Evolutionary conservation across 2,329 filamentous ascomycete genomes (phyloP), one percentile per base, ranked within the genome.

Genomic region (Penicillium sp.): DNA sequence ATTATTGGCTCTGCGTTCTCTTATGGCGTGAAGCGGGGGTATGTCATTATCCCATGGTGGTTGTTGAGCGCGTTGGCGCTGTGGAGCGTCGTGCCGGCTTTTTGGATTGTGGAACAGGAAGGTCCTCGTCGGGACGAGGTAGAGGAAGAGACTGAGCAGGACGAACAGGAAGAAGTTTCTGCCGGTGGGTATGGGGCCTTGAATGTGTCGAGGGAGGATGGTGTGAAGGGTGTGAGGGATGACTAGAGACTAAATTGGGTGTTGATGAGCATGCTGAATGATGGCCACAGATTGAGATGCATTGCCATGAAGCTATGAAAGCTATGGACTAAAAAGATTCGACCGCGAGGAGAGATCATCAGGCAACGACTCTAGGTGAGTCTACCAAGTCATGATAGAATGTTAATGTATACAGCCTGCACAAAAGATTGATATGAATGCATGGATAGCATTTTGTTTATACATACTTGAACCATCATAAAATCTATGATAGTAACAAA

Each of bases 11-110:
- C 80, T 1, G 79, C 86, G 0, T 97, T 96, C 68, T 88, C 85
- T 0, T 85, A 84, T 75, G 93, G 93, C 1, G 85, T 91, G 1
- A 84, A 89, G 65, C 77, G 81, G 27, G 90, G 90, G 0, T 93
- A 90, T 68, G 81, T 94, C 27, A 84, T 95, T 49, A 77, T 89
- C 0, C 88, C 92, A 0, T 97, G 90, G 83, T 96, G 89, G 85
- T 79, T 88, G 4, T 78, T 97, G n/a, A 81, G 85, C 0, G 64
- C 76, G 0, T 77, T 95, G 43, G 82, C 86, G 0, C 58, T 83
- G 0, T 46, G 91, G 1, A 89, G 89, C 18, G 85, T 85, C 0
- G 72, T 96, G 2, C 89, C 91, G 0, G 83, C 89, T 0, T 90
- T 86, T 71, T 88, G 86, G 75, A 82, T 95, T 1, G 81, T 86